Evolutionary conservation across 2,329 filamentous ascomycete genomes (phyloP).

Genomic region (Thermomyces lanuginosus): DNA sequence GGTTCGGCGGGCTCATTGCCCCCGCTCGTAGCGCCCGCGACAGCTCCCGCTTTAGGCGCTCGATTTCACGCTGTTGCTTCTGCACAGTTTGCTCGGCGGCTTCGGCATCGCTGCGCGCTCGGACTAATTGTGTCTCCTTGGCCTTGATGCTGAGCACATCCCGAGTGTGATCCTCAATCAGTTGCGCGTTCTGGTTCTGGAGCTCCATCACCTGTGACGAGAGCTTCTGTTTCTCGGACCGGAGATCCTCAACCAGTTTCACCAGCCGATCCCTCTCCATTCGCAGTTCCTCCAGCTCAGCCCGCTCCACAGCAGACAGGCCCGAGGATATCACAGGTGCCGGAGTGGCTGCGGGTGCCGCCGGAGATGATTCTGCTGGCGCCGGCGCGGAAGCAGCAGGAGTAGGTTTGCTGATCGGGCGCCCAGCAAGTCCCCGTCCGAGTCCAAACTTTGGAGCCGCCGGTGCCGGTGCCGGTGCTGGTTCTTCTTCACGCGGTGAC

Average conservation of each 20-base stretch:
- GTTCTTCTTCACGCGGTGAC: slow-evolving; percentile 31
- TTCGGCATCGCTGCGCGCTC: slow-evolving; percentile 78
- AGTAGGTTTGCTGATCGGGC: slow-evolving; percentile 59
- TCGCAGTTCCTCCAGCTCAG: slow-evolving; percentile 82
- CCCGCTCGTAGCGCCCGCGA: slow-evolving; percentile 31
- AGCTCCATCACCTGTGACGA: slow-evolving; percentile 81
- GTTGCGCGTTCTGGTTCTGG: slow-evolving; percentile 87
- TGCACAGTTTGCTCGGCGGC: slow-evolving; percentile 75
- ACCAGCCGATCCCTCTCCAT: slow-evolving; percentile 63
- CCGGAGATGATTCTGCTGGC: slow-evolving; percentile 28
- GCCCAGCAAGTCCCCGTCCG: slow-evolving; percentile 63
- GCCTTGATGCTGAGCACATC: slow-evolving; percentile 95
- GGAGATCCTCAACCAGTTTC: slow-evolving; percentile 61
- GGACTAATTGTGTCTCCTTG: slow-evolving; percentile 91
- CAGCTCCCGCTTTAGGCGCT: slow-evolving; percentile 78
- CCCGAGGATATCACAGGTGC: slow-evolving; percentile 36
- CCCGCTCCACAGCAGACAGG: slow-evolving; percentile 62
- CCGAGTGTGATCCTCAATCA: slow-evolving; percentile 93
- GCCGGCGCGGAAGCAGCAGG: slow-evolving; percentile 29
- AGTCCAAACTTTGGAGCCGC: slow-evolving; percentile 42
- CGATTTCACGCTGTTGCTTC: slow-evolving; percentile 70
- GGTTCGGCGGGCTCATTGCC: slow-evolving; percentile 22
- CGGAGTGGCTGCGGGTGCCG: slow-evolving; percentile 39
- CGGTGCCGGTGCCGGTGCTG: slow-evolving; percentile 17
- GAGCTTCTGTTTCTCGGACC: slow-evolving; percentile 65